Conservation (phyloP, 768 basidiomycete species). For the Leccinum rimulosum region DNA sequence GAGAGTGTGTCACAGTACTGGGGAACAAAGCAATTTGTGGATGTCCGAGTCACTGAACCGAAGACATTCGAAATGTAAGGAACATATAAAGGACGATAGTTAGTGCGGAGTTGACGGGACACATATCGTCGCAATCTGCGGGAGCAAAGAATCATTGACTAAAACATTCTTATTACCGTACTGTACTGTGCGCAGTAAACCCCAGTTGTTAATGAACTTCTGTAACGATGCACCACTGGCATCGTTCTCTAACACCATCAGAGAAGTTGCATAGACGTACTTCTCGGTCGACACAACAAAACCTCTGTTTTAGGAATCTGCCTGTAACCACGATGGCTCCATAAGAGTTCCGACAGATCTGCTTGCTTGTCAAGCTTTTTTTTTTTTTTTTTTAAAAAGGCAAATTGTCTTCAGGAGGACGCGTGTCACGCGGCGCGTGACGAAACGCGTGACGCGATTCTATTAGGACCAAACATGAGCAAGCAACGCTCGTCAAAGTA, state of each 20-base stretch:
- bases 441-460: not conserved
- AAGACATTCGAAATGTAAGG: not conserved
- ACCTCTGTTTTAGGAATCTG: not conserved
- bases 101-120: not conserved
- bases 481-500: not conserved
- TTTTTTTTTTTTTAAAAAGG: no score
- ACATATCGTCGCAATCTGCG: no score
- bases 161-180: no score
- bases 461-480: not conserved
- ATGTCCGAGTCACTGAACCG: slow-evolving; percentile 4
- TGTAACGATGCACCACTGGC: not conserved
- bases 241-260: not conserved
- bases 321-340: not conserved
- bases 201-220: not conserved
- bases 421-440: not conserved
- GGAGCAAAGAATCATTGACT: no score
- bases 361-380: no score
- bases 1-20: slow-evolving; percentile 11
- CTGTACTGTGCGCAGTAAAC: no score
- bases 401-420: not conserved
- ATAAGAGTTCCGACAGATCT: no score
- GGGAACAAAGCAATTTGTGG: slow-evolving; percentile 8
- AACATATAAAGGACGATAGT: not conserved
- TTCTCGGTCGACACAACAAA: not conserved
- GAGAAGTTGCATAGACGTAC: not conserved